phyloP scores from a whole-genome alignment of 1,284 basidiomycete genomes.

The Vanrija sp. region DNA sequence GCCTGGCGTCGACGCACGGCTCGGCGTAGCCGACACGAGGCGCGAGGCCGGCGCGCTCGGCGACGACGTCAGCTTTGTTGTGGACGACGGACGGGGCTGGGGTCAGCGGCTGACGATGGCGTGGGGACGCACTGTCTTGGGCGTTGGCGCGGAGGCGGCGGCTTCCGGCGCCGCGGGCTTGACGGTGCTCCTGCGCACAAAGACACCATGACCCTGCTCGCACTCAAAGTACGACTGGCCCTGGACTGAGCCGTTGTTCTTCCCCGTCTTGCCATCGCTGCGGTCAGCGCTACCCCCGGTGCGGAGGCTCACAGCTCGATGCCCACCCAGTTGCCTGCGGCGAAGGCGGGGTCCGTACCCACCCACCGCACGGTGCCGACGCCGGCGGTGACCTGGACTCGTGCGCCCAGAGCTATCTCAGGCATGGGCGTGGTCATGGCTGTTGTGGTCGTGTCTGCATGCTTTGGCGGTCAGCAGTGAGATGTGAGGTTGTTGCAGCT shows the following conservation, averaged over 20 bases:
- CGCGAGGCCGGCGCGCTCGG: not conserved
- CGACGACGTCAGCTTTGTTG: not conserved
- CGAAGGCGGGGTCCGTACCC: conserved; percentile 75
- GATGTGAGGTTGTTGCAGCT: not conserved
- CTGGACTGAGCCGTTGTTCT: conserved; percentile 91
- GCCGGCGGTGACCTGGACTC: conserved; percentile 70
- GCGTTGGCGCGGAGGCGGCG: not conserved
- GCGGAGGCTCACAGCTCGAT: conserved; percentile 64
- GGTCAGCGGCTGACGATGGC: not conserved
- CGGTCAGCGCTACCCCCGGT: not conserved
- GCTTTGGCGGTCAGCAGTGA: not conserved
- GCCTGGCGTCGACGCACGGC: not conserved
- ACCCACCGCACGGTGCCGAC: conserved; percentile 81
- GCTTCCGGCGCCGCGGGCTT: not conserved
- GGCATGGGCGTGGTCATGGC: conserved; percentile 36
- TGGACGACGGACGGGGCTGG: not conserved
- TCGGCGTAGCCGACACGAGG: not conserved
- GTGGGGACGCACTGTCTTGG: no score
- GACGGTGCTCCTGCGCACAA: conserved; percentile 69
- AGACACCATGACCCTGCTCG: conserved; percentile 73
- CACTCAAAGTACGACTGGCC: conserved; percentile 83
- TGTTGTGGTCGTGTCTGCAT: not conserved
- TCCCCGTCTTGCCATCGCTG: conserved; percentile 66
- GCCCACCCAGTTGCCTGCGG: conserved; percentile 89
- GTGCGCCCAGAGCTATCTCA: conserved; percentile 41